Conservation (phyloP, 345 rosid genomes). For the Rhodomyrtus tomentosa region DNA sequence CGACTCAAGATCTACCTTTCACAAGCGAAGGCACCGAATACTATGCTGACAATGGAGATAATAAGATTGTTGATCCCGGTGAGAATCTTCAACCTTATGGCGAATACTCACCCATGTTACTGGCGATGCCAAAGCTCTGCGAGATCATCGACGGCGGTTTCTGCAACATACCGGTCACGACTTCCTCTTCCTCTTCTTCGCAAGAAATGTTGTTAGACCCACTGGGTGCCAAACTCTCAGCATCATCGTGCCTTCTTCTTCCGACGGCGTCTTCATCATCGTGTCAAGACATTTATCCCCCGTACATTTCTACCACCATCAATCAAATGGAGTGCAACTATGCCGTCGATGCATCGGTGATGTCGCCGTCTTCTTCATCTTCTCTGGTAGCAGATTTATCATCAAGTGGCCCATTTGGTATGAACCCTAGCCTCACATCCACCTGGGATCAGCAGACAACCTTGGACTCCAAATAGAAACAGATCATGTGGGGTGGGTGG, state of each 20-base stretch:
- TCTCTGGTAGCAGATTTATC: not conserved
- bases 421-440: not conserved
- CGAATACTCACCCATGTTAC: not conserved
- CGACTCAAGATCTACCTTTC: not conserved
- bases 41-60: not conserved
- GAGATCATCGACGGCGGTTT: slow-evolving; percentile 12
- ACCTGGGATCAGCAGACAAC: not conserved
- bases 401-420: not conserved
- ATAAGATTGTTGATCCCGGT: not conserved
- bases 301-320: not conserved
- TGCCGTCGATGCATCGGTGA: not conserved
- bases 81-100: not conserved
- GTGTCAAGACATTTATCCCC: not conserved
- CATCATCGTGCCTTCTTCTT: not conserved
- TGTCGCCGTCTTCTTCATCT: not conserved
- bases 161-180: slow-evolving; percentile 6
- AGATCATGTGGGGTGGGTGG: not conserved
- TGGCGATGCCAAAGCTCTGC: slow-evolving; percentile 38
- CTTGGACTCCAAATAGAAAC: not conserved
- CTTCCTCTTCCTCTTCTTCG: slow-evolving; percentile 14
- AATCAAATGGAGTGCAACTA: not conserved
- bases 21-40: not conserved
- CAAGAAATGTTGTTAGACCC: not conserved
- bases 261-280: not conserved
- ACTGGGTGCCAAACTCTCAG: not conserved